phyloP scores from a whole-genome alignment of 192 early-diverging fungal species.

The Coemansia sp. region DNA sequence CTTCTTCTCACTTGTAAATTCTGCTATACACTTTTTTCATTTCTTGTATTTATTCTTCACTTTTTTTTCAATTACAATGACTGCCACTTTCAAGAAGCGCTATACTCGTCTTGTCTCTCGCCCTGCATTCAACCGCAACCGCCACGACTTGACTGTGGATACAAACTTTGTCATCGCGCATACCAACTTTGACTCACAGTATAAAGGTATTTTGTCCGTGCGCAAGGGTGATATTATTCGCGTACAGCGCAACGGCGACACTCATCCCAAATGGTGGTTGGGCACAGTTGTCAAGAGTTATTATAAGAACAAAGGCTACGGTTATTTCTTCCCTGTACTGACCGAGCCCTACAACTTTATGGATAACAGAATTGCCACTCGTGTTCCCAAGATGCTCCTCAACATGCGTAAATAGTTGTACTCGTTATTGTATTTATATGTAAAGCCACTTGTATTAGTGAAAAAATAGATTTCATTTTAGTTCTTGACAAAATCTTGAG shows the following conservation, averaged over 20 bases:
- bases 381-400: slow-evolving; percentile 41
- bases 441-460: not conserved
- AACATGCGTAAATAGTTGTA: slow-evolving; percentile 14
- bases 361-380: slow-evolving; percentile 46
- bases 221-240: slow-evolving; percentile 48
- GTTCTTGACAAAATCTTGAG: slow-evolving; percentile 34
- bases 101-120: not conserved
- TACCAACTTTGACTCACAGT: slow-evolving; percentile 39
- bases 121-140: slow-evolving; percentile 19
- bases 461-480: slow-evolving; percentile 10
- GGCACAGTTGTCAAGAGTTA: slow-evolving; percentile 49
- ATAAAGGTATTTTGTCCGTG: slow-evolving; percentile 40
- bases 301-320: slow-evolving; percentile 38
- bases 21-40: not conserved
- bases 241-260: slow-evolving; percentile 28
- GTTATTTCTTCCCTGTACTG: slow-evolving; percentile 52
- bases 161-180: slow-evolving; percentile 45
- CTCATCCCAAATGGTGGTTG: slow-evolving; percentile 42
- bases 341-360: slow-evolving; percentile 45
- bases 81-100: slow-evolving; percentile 5
- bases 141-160: slow-evolving; percentile 29
- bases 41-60: not conserved
- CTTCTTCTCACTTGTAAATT: not conserved
- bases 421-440: not conserved
- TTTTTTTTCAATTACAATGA: not conserved